Evolutionary conservation across 257 asterid genomes (phyloP), one percentile per base, ranked within the genome.

Genomic region (Hygrophila difformis): DNA sequence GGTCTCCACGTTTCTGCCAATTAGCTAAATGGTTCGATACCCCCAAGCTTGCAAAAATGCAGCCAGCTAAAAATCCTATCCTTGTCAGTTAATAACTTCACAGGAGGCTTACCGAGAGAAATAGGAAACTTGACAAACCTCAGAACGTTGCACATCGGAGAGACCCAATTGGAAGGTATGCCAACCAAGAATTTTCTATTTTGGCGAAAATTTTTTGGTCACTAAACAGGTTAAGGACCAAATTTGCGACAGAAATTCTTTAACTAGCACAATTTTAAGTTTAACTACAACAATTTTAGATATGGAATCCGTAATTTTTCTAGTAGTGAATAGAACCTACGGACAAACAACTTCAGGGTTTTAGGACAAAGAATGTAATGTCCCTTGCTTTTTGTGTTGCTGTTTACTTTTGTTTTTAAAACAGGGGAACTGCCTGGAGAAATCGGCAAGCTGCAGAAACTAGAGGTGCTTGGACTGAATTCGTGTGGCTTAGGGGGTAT

Each of bases 351-450:
- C n/a, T n/a, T n/a, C n/a, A n/a, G n/a, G n/a, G 8, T 26, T 26
- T 26, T 26, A 26, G 8, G 31, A 5, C 8, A 5, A 26, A 5
- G 8, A 26, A 5, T 26, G 31, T 5, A 5, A 26, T 26, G 31
- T 8, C 4, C n/a, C n/a, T n/a, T n/a, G n/a, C n/a, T 26, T 26
- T 3, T 26, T 3, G 31, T 3, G 31, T 8, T 24, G 31, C 31
- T 24, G 31, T 24, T 24, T 5, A 31, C 9, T 31, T 10, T 4
- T 31, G 5, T 33, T 9, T 33, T 33, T 33, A 8, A 33, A 33
- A 33, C 10, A 56, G 63, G 60, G 26, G 12, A 8, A 6, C 22
- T 56, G 12, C 70, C 70, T 0, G 8, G 8, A 9, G 65, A 46
- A 51, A 46, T 62, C 16, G 44, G 44, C 39, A 18, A 23, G 13